Percentiles rank a stretch among this genome's conserved stretches.
These are phyloP conservation scores for Cyberlindnera galapagoensis DNA, from an alignment of 805 yeast genomes.

Conservation along the genomic window DNA sequence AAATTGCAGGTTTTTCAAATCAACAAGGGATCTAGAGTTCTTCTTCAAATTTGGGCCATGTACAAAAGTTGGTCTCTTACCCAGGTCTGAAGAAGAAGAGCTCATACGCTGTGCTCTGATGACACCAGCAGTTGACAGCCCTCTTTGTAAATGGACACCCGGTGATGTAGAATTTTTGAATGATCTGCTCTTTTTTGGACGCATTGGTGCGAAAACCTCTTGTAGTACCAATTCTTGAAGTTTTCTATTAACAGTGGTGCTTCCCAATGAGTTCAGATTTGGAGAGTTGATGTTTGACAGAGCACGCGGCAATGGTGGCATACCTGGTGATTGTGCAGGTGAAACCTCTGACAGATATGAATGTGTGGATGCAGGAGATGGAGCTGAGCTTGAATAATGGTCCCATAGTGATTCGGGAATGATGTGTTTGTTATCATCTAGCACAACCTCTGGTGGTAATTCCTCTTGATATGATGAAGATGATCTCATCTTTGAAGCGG, in stretches of 20 bases:
- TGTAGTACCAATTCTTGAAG: constrained; percentile 63
- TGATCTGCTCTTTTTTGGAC: constrained; percentile 6
- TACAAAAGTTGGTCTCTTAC: constrained; percentile 14
- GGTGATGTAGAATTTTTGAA: constrained; percentile 18
- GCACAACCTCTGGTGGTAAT: constrained; percentile 70
- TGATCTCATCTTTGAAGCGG: constrained; percentile 9
- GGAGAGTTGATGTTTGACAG: constrained; percentile 7
- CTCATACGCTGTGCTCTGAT: constrained; percentile 17
- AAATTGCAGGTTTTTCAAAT: constrained; percentile 15
- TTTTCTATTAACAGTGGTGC: constrained; percentile 66
- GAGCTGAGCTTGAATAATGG: constrained; percentile 42
- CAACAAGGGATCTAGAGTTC: constrained; percentile 20
- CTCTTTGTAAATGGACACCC: constrained; percentile 9
- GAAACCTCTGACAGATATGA: constrained; percentile 29
- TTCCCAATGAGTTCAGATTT: constrained; percentile 32
- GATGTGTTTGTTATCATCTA: constrained; percentile 88
- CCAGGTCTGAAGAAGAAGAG: constrained; percentile 20
- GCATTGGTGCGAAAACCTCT: constrained; percentile 60
- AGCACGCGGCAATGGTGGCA: constrained; percentile 2
- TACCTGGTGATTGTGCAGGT: constrained; percentile 10
- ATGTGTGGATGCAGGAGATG: constrained; percentile 35
- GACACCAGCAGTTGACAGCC: constrained; percentile 2
- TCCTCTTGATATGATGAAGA: constrained; percentile 24
- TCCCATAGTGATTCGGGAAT: constrained; percentile 76
- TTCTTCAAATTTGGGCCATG: constrained; percentile 12